Conservation (phyloP, 1,284 basidiomycete genomes). For the Somion occarium region DNA sequence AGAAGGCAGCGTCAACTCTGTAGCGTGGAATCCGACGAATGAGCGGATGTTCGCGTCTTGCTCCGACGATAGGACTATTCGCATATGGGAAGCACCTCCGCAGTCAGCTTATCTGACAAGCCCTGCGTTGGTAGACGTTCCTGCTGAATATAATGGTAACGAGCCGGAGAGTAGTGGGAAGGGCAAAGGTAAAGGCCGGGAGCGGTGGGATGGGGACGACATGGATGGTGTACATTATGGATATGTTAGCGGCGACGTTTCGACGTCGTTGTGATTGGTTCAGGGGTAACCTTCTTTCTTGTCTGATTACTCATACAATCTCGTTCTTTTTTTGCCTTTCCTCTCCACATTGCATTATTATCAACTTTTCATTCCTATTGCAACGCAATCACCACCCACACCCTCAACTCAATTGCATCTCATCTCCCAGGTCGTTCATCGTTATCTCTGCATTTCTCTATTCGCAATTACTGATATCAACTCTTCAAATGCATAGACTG, state of each 20-base stretch:
- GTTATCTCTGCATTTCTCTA: not conserved
- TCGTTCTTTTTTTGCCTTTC: constrained; percentile 1
- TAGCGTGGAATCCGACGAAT: constrained; percentile 92
- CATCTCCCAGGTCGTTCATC: not conserved
- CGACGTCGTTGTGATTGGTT: constrained; percentile 17
- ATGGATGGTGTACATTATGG: not conserved
- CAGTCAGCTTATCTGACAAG: constrained; percentile 17
- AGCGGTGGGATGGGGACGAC: constrained; percentile 37
- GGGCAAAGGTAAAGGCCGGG: constrained; percentile 64
- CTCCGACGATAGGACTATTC: constrained; percentile 82
- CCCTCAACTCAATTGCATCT: not conserved
- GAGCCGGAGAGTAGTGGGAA: constrained; percentile 38
- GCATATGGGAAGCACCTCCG: constrained; percentile 72
- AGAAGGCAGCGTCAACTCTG: constrained; percentile 86
- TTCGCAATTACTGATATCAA: not conserved
- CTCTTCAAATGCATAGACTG: not conserved
- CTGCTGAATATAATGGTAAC: constrained; percentile 12
- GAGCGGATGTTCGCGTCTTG: constrained; percentile 91
- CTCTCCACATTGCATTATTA: too few species aligned
- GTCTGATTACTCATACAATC: constrained; percentile 10
- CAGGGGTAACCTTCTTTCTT: constrained; percentile 11
- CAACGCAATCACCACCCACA: constrained; percentile 3
- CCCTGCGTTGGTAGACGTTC: constrained; percentile 13
- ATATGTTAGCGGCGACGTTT: constrained; percentile 12
- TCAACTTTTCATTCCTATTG: not conserved